Evolutionary conservation across 805 yeast species (phyloP).

Genomic region (Candida alai): DNA sequence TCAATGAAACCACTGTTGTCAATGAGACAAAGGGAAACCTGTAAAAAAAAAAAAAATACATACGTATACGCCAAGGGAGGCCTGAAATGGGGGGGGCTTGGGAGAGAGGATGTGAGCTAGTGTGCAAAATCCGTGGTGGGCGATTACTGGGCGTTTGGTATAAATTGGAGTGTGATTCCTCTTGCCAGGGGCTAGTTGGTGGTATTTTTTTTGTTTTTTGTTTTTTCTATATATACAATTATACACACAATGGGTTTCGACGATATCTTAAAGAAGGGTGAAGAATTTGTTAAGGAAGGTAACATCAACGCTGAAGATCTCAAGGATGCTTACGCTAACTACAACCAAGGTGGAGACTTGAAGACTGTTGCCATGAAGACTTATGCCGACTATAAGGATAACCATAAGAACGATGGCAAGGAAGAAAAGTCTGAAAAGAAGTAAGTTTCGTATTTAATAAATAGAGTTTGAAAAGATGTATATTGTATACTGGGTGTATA

Average conservation of each 20-base stretch:
- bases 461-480: neutral
- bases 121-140: no score
- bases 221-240: neutral
- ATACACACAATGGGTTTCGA: conserved; percentile 23
- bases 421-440: conserved; percentile 8
- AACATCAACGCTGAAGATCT: conserved; percentile 25
- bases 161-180: no score
- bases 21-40: no score
- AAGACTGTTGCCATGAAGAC: conserved; percentile 35
- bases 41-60: no score
- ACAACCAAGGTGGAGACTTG: conserved; percentile 24
- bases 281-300: conserved; percentile 16
- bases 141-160: no score
- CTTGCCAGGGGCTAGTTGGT: no score
- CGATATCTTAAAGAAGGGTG: conserved; percentile 31
- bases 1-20: no score
- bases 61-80: no score
- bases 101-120: no score
- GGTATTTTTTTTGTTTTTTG: neutral
- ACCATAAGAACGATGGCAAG: conserved; percentile 16
- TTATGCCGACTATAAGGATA: conserved; percentile 25
- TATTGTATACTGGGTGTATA: no score
- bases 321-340: conserved; percentile 31
- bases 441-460: no score
- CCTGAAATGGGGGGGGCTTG: no score